Base-by-base conservation (phyloP, 495 filamentous ascomycete species). In the Aspergillus cavernicola region DNA sequence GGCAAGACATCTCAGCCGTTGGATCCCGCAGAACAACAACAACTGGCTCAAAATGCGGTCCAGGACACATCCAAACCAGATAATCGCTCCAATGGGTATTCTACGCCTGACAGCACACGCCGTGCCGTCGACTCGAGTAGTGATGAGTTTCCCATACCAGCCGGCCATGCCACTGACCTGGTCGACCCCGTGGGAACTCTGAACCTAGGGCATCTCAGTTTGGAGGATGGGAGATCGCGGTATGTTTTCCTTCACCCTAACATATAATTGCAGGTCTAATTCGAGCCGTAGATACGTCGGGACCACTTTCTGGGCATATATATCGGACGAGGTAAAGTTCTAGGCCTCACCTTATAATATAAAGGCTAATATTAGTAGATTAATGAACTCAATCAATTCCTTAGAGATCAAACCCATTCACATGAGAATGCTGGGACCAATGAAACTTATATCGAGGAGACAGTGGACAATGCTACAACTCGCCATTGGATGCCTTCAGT, bases 241-340 rank as follows among this genome's bases (percentile, higher is more conserved):
- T 73, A 52, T 56, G 70, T 63, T 20, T 20, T 16, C 26, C 35
- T 22, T 13, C 4, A 8, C 16, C n/a, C 18, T 13, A 0, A 12
- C 11, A 1, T 8, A 7, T 2, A 29, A 33, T 24, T 2, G n/a
- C 31, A 0, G 9, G 9, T 26, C 18, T 47, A 47, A 47, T 32
- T 7, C 24, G 10, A 24, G 9, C 15, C 3, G 12, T 55, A 78
- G 73, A 68, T 78, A 78, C 53, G 74, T 78, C 22, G 73, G 74
- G 37, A 78, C 74, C 6, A 78, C 75, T 20, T 78, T 75, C 53
- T 78, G 75, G 75, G 75, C 75, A 15, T 78, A 74, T 54, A 75
- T 78, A 15, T 74, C 72, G n/a, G 67, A 72, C 29, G 74, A 78
- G 63, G 75, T 76, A 67, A 48, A 57, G 15, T 39, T 10, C 1